Evolutionary conservation across 352 stramenopile species (phyloP).

Genomic region (Pythium folliculosum): DNA sequence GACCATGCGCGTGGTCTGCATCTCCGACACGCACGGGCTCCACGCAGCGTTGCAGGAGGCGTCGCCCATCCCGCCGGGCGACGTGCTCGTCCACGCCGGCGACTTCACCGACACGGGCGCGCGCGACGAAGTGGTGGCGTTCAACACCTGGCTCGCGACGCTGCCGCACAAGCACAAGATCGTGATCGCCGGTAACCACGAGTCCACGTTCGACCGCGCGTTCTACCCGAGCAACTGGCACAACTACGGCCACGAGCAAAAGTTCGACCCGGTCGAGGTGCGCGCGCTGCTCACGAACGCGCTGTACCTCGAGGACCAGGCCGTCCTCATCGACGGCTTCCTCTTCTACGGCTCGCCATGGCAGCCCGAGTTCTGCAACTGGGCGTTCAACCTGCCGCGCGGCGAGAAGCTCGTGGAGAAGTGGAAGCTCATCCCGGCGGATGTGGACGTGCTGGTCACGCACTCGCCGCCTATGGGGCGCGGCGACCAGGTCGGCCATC

Average conservation of each 20-base stretch:
- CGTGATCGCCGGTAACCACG: constrained; percentile 82
- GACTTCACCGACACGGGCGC: constrained; percentile 88
- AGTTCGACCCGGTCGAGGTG: constrained; percentile 70
- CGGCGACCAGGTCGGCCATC: constrained; percentile 57
- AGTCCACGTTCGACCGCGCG: constrained; percentile 71
- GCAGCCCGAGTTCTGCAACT: constrained; percentile 86
- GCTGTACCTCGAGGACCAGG: constrained; percentile 77
- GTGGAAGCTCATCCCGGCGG: constrained; percentile 53
- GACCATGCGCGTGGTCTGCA: constrained; percentile 63
- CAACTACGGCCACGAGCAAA: constrained; percentile 66
- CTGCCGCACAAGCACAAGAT: constrained; percentile 80
- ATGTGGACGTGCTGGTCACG: constrained; percentile 88
- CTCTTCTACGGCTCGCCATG: constrained; percentile 77
- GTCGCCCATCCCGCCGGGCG: constrained; percentile 55
- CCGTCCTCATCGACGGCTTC: constrained; percentile 72
- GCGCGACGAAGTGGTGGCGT: constrained; percentile 62
- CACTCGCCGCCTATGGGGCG: constrained; percentile 85
- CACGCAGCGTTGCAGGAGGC: constrained; percentile 57
- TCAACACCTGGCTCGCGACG: constrained; percentile 66
- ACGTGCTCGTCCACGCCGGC: constrained; percentile 87
- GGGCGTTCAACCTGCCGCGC: constrained; percentile 75
- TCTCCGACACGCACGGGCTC: constrained; percentile 78
- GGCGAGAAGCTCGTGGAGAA: constrained; percentile 41
- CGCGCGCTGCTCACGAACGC: constrained; percentile 73
- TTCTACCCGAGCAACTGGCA: constrained; percentile 76